A percentile compares a stretch with the other conserved stretches of the same genome.
These are phyloP conservation scores for Rhodotorula sp. DNA, from an alignment of 1,284 basidiomycete species.

Conservation along the genomic window DNA sequence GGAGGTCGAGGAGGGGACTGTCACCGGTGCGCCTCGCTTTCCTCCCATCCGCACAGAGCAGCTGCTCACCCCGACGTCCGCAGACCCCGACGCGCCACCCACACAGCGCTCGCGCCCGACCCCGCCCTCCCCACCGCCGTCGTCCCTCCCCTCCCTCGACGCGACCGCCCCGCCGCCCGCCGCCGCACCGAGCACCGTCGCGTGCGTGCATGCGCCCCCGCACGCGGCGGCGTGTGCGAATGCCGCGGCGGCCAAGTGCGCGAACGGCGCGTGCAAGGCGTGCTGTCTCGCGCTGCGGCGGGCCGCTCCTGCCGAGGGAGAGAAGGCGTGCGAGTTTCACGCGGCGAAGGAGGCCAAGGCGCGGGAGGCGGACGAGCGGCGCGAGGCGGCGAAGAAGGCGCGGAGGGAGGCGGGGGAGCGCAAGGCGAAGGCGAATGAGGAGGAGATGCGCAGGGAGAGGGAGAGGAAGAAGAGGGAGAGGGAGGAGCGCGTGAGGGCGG, in stretches of 20 bases:
- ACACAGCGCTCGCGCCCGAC: constrained; percentile 18
- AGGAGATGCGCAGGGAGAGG: not conserved
- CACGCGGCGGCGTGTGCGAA: not conserved
- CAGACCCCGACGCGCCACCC: constrained; percentile 6
- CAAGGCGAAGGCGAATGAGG: constrained; percentile 37
- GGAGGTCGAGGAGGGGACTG: constrained; percentile 22
- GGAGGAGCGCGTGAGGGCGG: constrained; percentile 7
- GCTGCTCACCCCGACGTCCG: not conserved
- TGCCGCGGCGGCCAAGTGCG: constrained; percentile 64
- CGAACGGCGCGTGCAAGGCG: constrained; percentile 2
- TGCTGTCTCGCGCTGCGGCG: not conserved
- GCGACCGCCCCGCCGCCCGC: not conserved
- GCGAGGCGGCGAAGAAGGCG: constrained; percentile 48
- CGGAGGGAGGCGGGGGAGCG: constrained; percentile 46
- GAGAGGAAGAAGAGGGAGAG: constrained; percentile 29
- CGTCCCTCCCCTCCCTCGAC: not conserved
- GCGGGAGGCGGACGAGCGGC: constrained; percentile 52
- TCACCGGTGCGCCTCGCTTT: constrained; percentile 4
- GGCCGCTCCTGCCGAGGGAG: not conserved
- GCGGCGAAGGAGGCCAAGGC: constrained; percentile 39
- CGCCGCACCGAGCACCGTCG: not conserved
- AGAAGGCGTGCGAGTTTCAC: constrained; percentile 6
- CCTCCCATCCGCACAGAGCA: too few species aligned
- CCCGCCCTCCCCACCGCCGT: not conserved
- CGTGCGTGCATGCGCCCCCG: not conserved